A percentile compares a stretch with the other conserved stretches of the same genome.
Evolutionary conservation across 2,329 filamentous ascomycete species (phyloP).

Genomic region (Neocatenulostroma microsporum): DNA sequence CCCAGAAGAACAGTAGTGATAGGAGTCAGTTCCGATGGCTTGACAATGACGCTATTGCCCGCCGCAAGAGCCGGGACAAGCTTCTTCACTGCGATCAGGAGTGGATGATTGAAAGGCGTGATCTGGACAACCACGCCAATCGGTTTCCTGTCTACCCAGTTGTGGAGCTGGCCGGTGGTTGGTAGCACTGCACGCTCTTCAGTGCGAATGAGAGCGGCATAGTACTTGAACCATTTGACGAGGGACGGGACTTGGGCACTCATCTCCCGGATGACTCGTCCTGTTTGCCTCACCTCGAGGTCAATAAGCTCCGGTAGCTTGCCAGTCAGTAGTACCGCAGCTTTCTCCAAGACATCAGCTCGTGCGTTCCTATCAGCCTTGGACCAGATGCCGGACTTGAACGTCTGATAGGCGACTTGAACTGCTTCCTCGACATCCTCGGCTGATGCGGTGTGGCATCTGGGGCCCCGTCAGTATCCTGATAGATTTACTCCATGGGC

Average conservation of each 20-base stretch:
- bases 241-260: slow-evolving; percentile 59
- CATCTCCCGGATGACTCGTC: slow-evolving; percentile 62
- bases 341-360: slow-evolving; percentile 55
- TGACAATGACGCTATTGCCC: slow-evolving; percentile 50
- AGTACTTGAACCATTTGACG: slow-evolving; percentile 65
- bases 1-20: slow-evolving; percentile 52
- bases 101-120: slow-evolving; percentile 72
- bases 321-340: slow-evolving; percentile 47
- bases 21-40: slow-evolving; percentile 51
- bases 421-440: slow-evolving; percentile 64
- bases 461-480: too few species aligned
- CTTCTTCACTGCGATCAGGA: slow-evolving; percentile 67
- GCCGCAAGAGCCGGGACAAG: slow-evolving; percentile 58
- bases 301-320: slow-evolving; percentile 51
- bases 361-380: slow-evolving; percentile 49
- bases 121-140: slow-evolving; percentile 41
- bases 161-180: slow-evolving; percentile 49
- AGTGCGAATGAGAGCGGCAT: slow-evolving; percentile 57
- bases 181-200: slow-evolving; percentile 60
- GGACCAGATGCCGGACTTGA: slow-evolving; percentile 56
- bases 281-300: slow-evolving; percentile 61
- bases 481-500: too few species aligned
- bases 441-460: slow-evolving; percentile 56
- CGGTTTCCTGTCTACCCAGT: slow-evolving; percentile 32
- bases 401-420: slow-evolving; percentile 58